phyloP scores from a whole-genome alignment of 129 eudicot genomes.

The Chrysanthemum lavandulifolium region DNA sequence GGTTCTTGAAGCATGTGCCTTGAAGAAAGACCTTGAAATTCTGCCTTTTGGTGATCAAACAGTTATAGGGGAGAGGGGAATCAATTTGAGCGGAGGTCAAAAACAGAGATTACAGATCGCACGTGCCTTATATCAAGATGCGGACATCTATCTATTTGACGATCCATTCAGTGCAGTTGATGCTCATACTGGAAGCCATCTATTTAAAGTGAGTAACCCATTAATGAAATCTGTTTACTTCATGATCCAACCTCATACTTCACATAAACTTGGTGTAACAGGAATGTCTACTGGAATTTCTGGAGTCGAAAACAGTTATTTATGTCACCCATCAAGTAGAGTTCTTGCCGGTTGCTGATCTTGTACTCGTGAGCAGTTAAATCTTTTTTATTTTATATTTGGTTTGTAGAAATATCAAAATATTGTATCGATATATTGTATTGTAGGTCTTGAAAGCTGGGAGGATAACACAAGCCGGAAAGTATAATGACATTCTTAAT shows the following conservation, averaged over 20 bases:
- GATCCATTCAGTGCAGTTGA: constrained; percentile 98
- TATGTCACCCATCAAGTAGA: constrained; percentile 95
- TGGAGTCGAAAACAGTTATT: constrained; percentile 70
- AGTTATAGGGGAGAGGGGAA: constrained; percentile 91
- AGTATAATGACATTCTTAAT: constrained; percentile 62
- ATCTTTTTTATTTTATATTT: neutral
- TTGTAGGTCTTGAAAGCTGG: constrained; percentile 84
- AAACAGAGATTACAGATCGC: constrained; percentile 96
- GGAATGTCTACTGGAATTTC: constrained; percentile 76
- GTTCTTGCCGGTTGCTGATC: constrained; percentile 86
- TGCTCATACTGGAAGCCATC: constrained; percentile 90
- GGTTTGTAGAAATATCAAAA: too few species aligned
- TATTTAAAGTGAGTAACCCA: constrained; percentile 57
- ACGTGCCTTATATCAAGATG: constrained; percentile 89
- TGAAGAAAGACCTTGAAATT: constrained; percentile 79
- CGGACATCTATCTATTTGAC: constrained; percentile 80
- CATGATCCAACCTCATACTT: neutral
- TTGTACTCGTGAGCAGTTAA: constrained; percentile 60
- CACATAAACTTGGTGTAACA: constrained; percentile 29
- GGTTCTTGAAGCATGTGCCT: constrained; percentile 82
- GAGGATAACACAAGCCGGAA: constrained; percentile 73
- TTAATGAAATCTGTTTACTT: neutral
- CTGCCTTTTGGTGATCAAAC: constrained; percentile 88
- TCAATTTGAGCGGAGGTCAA: constrained; percentile 96
- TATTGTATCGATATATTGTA: neutral